Evolutionary conservation across 768 basidiomycete genomes (phyloP), one percentile per base, ranked within the genome.

Genomic region (Hygrophorus pudorinus): DNA sequence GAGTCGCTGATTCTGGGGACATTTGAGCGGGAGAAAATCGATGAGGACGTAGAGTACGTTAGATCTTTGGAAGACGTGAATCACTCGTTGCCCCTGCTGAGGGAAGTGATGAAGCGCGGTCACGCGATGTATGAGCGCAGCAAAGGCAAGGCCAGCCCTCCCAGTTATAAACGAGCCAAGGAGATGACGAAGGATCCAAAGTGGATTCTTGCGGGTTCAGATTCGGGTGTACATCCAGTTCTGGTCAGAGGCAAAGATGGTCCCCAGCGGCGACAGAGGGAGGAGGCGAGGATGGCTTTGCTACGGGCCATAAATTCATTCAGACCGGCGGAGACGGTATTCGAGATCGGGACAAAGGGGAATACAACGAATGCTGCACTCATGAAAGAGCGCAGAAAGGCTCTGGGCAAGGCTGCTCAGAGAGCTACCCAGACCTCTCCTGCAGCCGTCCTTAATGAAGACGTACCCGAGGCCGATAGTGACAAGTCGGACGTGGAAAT

Each of bases 101-200:
- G 84, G 16, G 78, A 80, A 4, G 88, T 97, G 47, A 93, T 94
- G 80, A 71, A 72, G 48, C 79, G 88, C 41, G 93, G 92, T 0
- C 91, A 97, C 51, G 65, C 73, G 1, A 85, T 98, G 88, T 98
- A 94, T 59, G 92, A 97, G 55, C 80, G 91, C 27, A 89, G 87
- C 49, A 83, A 89, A 59, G 85, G 85, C 16, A 96, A 93, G 57
- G 93, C 94, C 13, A 85, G 81, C 55, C 73, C 75, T 12, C 80
- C 81, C 45, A 85, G 84, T 56, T 89, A 97, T 64, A 79, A 81
- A 51, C 79, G 92, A 4, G 85, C 93, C 11, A 98, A 98, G 56
- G 83, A 81, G 46, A 83, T 96, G 70, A 68, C 73, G 38, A 87
- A 85, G 54, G 73, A 75, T 31, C 66, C 73, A 1, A 77, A 80